Percentiles rank a stretch among this genome's conserved stretches.
phyloP scores from a whole-genome alignment of 257 asterid species.

The Solanum chiquidenum region DNA sequence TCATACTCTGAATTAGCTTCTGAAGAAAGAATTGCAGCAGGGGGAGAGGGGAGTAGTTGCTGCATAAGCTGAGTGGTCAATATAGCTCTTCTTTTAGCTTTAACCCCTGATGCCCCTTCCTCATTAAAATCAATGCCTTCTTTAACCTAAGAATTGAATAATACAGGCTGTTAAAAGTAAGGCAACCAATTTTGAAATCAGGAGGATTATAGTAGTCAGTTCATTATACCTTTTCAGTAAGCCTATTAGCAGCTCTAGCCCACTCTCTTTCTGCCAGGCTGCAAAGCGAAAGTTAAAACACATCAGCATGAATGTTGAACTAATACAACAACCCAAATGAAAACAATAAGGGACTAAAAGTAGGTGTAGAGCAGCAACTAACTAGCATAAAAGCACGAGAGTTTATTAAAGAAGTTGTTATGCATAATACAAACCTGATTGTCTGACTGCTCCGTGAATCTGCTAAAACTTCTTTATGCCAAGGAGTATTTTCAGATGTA shows the following conservation, averaged over 20 bases:
- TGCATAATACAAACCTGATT: conserved; percentile 34
- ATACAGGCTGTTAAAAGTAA: conserved; percentile 31
- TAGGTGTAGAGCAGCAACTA: not conserved
- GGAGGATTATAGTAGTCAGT: not conserved
- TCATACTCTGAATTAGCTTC: conserved; percentile 4
- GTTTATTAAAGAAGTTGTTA: not conserved
- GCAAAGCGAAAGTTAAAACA: conserved; percentile 20
- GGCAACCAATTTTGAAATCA: not conserved
- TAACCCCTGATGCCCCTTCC: not conserved
- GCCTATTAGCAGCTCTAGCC: conserved; percentile 51
- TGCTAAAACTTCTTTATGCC: conserved; percentile 55
- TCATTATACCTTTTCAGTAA: conserved; percentile 46
- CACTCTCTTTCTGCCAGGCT: conserved; percentile 60
- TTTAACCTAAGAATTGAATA: conserved; percentile 1
- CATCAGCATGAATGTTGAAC: conserved; percentile 6
- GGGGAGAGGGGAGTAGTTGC: conserved; percentile 10
- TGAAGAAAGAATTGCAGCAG: conserved; percentile 3
- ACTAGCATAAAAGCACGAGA: not conserved
- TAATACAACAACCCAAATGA: not conserved
- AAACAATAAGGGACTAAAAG: not conserved
- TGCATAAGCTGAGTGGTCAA: conserved; percentile 15
- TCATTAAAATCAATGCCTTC: not conserved
- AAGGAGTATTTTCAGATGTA: conserved; percentile 34
- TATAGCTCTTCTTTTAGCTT: conserved; percentile 2
- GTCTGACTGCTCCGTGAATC: conserved; percentile 22